phyloP scores from a whole-genome alignment of 2,329 filamentous ascomycete genomes.

The Ophiostoma piceae region DNA sequence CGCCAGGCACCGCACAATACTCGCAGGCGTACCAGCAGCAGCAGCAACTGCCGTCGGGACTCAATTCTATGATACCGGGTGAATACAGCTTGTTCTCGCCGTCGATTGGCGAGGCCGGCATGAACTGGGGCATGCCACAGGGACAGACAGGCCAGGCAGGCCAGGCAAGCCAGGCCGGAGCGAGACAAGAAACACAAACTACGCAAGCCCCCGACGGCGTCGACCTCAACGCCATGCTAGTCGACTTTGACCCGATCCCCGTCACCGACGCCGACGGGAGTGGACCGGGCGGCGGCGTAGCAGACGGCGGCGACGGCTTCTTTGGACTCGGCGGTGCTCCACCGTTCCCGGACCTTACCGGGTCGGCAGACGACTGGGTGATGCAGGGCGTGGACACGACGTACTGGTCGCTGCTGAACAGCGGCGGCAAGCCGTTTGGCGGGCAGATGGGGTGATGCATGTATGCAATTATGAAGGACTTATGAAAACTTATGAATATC shows the following conservation, averaged over 20 bases:
- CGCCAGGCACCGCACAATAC: neutral
- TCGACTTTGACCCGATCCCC: conserved; percentile 26
- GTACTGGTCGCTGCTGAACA: conserved; percentile 29
- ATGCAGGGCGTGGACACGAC: conserved; percentile 30
- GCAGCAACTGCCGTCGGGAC: neutral
- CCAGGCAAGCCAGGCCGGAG: neutral
- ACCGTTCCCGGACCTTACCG: conserved; percentile 29
- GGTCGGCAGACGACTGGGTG: conserved; percentile 28
- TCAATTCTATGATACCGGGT: neutral
- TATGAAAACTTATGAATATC: too few relatives aligned
- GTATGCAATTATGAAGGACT: neutral
- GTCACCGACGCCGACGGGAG: neutral
- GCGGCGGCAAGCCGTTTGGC: conserved; percentile 24
- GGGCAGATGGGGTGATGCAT: conserved; percentile 10
- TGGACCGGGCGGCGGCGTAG: neutral
- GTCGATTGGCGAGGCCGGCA: neutral
- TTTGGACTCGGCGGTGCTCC: conserved; percentile 18
- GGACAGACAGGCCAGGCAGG: neutral
- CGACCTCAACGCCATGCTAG: conserved; percentile 27
- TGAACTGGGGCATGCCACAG: conserved; percentile 15
- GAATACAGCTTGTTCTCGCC: neutral
- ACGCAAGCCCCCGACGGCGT: neutral
- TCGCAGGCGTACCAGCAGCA: conserved; percentile 15
- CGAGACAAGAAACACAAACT: neutral
- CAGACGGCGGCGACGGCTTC: conserved; percentile 16